Percentiles rank a stretch among this genome's conserved stretches.
These are phyloP conservation scores for Deakozyma indianensis DNA, from an alignment of 805 yeast genomes.

Conservation along the genomic window DNA sequence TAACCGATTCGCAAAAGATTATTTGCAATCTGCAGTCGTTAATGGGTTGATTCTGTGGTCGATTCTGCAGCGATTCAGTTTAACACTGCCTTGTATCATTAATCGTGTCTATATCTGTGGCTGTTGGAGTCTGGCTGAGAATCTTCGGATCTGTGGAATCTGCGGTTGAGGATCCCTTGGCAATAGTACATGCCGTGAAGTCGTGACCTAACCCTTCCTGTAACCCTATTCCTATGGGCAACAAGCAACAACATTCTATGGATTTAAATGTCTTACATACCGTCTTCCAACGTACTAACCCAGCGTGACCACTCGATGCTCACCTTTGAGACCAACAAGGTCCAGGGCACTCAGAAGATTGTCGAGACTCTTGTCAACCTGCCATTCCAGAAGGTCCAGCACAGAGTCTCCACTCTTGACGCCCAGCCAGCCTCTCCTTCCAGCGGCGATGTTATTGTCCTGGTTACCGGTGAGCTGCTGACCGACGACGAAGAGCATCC, in stretches of 20 bases:
- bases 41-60: too few relatives aligned
- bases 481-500: conserved; percentile 91
- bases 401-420: conserved; percentile 86
- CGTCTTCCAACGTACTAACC: not conserved
- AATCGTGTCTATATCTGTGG: not conserved
- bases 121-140: too few relatives aligned
- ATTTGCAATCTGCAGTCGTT: too few relatives aligned
- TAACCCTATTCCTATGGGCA: too few relatives aligned
- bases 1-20: too few relatives aligned
- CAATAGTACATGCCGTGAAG: too few relatives aligned
- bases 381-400: conserved; percentile 87
- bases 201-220: too few relatives aligned
- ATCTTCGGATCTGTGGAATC: too few relatives aligned
- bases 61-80: too few relatives aligned
- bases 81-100: too few relatives aligned
- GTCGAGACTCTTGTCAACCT: conserved; percentile 81
- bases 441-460: conserved; percentile 78
- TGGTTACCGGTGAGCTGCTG: conserved; percentile 93
- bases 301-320: conserved; percentile 91
- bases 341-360: conserved; percentile 87
- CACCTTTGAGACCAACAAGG: conserved; percentile 87
- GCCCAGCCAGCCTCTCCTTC: conserved; percentile 94
- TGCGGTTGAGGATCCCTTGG: too few relatives aligned
- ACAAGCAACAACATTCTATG: conserved; percentile 5
- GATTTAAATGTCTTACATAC: not conserved